phyloP scores from a whole-genome alignment of 768 basidiomycete genomes.

The Paxillus rubicundulus region DNA sequence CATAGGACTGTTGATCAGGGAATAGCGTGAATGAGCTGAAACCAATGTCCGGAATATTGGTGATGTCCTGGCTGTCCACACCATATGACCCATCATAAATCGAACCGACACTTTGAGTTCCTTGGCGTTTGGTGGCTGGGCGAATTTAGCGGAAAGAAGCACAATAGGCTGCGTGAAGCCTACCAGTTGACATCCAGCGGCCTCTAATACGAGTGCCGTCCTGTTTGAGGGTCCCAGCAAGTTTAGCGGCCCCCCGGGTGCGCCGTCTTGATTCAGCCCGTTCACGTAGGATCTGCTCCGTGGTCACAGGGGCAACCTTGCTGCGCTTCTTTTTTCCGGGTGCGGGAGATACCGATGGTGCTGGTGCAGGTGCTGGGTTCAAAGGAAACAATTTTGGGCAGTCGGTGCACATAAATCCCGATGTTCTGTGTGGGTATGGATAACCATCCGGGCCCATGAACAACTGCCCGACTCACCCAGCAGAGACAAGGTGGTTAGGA shows the following conservation, averaged over 20 bases:
- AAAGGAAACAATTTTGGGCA: constrained; percentile 56
- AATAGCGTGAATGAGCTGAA: constrained; percentile 63
- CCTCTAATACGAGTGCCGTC: constrained; percentile 54
- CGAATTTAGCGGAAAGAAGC: constrained; percentile 1
- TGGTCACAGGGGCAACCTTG: constrained; percentile 43
- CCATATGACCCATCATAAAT: constrained; percentile 62
- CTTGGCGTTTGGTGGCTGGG: constrained; percentile 48
- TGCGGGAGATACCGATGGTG: constrained; percentile 41
- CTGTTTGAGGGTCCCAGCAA: constrained; percentile 29
- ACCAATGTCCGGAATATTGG: constrained; percentile 52
- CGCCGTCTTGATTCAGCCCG: constrained; percentile 49
- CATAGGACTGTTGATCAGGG: constrained; percentile 65
- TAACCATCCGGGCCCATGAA: neutral
- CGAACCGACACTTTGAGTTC: constrained; percentile 43
- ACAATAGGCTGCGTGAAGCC: constrained; percentile 10
- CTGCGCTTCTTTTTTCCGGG: constrained; percentile 39
- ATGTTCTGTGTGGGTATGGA: constrained; percentile 32
- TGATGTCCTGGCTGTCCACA: constrained; percentile 65
- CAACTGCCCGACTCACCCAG: constrained; percentile 45
- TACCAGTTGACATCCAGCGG: constrained; percentile 57
- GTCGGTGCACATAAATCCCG: constrained; percentile 57
- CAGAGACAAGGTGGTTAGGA: constrained; percentile 61
- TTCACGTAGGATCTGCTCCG: constrained; percentile 44
- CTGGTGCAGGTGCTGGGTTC: constrained; percentile 33
- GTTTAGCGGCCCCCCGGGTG: constrained; percentile 36